Evolutionary conservation across 2,329 filamentous ascomycete species (phyloP), one percentile per base, ranked within the genome.

Genomic region (Pezicula rhizophila): DNA sequence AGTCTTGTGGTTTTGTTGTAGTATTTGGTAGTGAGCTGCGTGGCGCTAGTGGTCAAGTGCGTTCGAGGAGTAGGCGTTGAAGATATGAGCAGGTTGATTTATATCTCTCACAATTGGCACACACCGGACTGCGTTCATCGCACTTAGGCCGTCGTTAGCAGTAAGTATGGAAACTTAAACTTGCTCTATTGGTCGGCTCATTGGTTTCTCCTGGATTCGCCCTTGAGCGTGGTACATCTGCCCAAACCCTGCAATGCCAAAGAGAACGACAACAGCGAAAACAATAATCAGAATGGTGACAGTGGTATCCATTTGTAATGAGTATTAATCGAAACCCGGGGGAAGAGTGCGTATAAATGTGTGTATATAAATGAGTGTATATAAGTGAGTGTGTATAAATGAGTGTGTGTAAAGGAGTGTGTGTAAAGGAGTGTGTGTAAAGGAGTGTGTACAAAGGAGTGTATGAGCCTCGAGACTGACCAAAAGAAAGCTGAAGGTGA

Each of bases 181-280:
- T 8, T 20, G 43, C 26, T 48, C 46, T 42, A 14, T 37, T 34
- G 8, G 10, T 37, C 11, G 10, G 34, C 15, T 31, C 2, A 15
- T 26, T 35, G 37, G 12, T 17, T 11, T 15, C 20, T 8, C n/a
- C 5, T 2, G 2, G 2, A 5, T 5, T 39, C 26, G 35, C 14
- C 47, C 48, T 34, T 54, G 49, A 14, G 31, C 8, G 26, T 26
- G 37, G 17, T 49, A 45, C 49, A 52, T 51, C 23, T 54, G 49
- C 18, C 38, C 46, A 47, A 54, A 51, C 35, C 48, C 46, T 18
- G 52, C 52, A 31, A 52, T 25, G 14, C 49, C 52, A 31, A 48
- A 26, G 2, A 44, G 39, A 39, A 50, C 39, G 18, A 49, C 42
- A 14, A 45, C 6, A 34, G 12, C 45, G 3, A 51, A 20, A 14